Evolutionary conservation across 441 rosid genomes (phyloP).

Genomic region (Theobroma grandiflorum): DNA sequence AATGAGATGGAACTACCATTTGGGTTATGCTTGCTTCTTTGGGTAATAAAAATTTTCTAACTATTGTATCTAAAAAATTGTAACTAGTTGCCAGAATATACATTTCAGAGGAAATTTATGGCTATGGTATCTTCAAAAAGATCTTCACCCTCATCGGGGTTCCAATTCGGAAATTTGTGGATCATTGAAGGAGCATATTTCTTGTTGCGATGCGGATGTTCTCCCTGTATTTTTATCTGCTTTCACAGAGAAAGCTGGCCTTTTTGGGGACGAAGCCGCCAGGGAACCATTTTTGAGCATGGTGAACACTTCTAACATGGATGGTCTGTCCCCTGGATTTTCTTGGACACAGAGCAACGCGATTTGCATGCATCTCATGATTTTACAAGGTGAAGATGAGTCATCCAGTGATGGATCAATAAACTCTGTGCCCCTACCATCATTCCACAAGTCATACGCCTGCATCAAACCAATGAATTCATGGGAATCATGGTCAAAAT

Average conservation of each 20-base stretch:
- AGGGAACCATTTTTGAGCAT: constrained; percentile 36
- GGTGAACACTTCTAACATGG: constrained; percentile 39
- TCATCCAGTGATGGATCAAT: constrained; percentile 40
- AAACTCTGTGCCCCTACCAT: constrained; percentile 34
- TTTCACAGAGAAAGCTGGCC: constrained; percentile 46
- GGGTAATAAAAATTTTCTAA: too few relatives aligned
- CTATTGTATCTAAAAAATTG: too few relatives aligned
- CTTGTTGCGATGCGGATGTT: constrained; percentile 20
- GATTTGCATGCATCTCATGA: constrained; percentile 40
- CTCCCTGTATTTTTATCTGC: background rate
- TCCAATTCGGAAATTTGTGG: constrained; percentile 28
- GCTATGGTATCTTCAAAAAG: background rate
- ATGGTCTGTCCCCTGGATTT: constrained; percentile 40
- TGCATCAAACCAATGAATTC: constrained; percentile 8
- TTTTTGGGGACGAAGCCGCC: constrained; percentile 26
- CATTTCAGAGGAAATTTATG: background rate
- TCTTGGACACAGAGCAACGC: constrained; percentile 47
- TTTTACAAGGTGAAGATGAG: constrained; percentile 29
- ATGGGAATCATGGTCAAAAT: background rate
- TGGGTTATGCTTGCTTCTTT: too few relatives aligned
- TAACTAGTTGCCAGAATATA: background rate
- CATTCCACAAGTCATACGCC: constrained; percentile 45
- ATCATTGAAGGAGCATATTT: constrained; percentile 32
- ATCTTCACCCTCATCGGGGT: constrained; percentile 28
- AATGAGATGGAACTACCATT: too few relatives aligned